These are phyloP conservation scores for Chaetothyriales sp. DNA, from an alignment of 2,329 filamentous ascomycete species.

Conservation along the genomic window DNA sequence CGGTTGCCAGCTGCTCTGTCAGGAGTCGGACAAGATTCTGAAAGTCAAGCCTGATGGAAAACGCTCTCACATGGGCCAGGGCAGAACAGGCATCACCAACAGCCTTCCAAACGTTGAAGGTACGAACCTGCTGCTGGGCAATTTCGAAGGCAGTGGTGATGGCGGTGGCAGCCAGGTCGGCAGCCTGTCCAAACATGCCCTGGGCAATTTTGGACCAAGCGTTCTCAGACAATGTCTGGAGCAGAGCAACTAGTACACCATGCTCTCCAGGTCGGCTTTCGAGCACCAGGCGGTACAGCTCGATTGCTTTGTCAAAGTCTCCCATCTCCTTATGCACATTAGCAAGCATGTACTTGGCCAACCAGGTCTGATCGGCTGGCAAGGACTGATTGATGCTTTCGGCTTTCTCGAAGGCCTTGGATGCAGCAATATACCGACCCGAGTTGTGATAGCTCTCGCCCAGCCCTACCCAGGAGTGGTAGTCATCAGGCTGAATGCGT, in stretches of 20 bases:
- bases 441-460: constrained; percentile 97
- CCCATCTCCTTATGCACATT: constrained; percentile 87
- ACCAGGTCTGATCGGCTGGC: constrained; percentile 63
- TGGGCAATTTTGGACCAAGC: constrained; percentile 62
- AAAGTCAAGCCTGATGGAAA: constrained; percentile 46
- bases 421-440: constrained; percentile 83
- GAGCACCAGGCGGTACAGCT: constrained; percentile 61
- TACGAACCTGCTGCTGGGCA: constrained; percentile 44
- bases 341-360: constrained; percentile 88
- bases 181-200: constrained; percentile 72
- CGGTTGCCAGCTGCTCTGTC: constrained; percentile 13
- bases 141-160: constrained; percentile 53
- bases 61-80: constrained; percentile 63
- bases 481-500: constrained; percentile 68
- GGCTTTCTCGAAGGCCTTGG: constrained; percentile 76
- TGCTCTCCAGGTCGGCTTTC: constrained; percentile 55
- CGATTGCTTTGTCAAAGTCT: constrained; percentile 71
- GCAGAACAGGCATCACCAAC: constrained; percentile 76
- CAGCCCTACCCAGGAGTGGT: constrained; percentile 88
- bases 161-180: constrained; percentile 52
- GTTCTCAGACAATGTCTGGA: constrained; percentile 77
- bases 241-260: constrained; percentile 70
- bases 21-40: constrained; percentile 14
- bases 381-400: constrained; percentile 54
- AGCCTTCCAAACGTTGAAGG: constrained; percentile 92